Percentiles rank a stretch among this genome's conserved stretches.
These are phyloP conservation scores for Gaeumannomyces tritici DNA, from an alignment of 2,329 filamentous ascomycete species.

Conservation along the genomic window DNA sequence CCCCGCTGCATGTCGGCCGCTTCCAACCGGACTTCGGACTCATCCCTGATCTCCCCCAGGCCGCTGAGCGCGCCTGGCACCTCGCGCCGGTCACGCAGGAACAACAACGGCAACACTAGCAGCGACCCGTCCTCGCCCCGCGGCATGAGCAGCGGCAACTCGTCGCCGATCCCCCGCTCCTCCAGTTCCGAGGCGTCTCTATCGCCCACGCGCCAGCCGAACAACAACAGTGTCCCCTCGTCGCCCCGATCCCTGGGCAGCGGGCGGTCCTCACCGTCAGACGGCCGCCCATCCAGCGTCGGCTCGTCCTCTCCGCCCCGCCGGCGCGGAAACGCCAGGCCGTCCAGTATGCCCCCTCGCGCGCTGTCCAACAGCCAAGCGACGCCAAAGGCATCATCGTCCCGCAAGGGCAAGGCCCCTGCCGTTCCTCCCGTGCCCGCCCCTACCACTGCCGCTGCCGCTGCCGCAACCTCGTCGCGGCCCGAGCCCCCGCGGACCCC, in stretches of 20 bases:
- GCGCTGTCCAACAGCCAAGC: background rate
- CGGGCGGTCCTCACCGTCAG: background rate
- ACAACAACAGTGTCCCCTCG: background rate
- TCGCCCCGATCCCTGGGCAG: background rate
- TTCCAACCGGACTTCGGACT: background rate
- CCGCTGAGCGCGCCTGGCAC: background rate
- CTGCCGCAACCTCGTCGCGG: too few relatives aligned
- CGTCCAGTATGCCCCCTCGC: background rate
- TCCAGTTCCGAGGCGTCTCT: background rate
- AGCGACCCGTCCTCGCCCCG: background rate
- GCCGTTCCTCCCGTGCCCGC: too few relatives aligned
- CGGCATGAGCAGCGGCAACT: background rate
- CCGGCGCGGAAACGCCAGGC: background rate
- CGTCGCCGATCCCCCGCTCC: background rate
- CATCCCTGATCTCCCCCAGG: background rate
- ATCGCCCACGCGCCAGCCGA: background rate
- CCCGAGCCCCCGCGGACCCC: background rate
- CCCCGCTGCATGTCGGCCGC: background rate
- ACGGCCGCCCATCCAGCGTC: background rate
- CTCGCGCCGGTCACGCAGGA: background rate
- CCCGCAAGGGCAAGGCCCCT: background rate
- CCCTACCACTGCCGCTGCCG: too few relatives aligned
- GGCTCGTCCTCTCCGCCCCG: background rate
- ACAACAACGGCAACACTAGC: background rate
- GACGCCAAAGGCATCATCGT: background rate